Conservation (phyloP, 176 grass and related monocot genomes). For the Calamus simplicifolius region DNA sequence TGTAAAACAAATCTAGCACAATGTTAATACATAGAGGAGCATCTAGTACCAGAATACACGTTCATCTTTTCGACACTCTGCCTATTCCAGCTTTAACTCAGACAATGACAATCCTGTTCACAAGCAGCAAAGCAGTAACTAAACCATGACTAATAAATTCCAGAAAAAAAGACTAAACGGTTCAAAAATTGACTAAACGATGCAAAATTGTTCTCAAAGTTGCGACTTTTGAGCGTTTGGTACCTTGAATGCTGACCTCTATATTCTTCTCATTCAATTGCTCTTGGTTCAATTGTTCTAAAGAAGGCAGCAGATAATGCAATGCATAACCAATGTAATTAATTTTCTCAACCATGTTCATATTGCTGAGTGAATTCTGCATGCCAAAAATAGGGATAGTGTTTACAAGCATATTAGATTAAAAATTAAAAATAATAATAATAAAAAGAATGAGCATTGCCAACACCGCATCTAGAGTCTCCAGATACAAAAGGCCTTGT, state of each 20-base stretch:
- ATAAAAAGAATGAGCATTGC: too few relatives aligned
- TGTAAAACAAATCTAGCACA: background rate
- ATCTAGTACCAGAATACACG: slow-evolving; percentile 47
- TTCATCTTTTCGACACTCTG: slow-evolving; percentile 37
- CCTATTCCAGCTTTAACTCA: slow-evolving; percentile 28
- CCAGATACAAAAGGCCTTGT: too few relatives aligned
- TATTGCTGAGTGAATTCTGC: too few relatives aligned
- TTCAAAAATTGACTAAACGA: too few relatives aligned
- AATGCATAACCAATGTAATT: slow-evolving; percentile 40
- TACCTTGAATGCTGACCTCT: slow-evolving; percentile 47
- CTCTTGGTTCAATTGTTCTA: slow-evolving; percentile 37
- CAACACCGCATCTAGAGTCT: too few relatives aligned
- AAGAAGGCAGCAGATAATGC: slow-evolving; percentile 46
- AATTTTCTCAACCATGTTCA: background rate
- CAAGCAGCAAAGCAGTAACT: background rate
- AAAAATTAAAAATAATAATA: background rate
- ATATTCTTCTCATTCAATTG: slow-evolving; percentile 47
- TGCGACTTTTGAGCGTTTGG: slow-evolving; percentile 5
- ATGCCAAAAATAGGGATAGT: background rate
- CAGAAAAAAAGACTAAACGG: background rate
- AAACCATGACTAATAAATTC: slow-evolving; percentile 11
- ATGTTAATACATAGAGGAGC: background rate
- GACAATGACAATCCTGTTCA: too few relatives aligned
- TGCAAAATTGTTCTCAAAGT: background rate
- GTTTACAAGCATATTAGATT: slow-evolving; percentile 1